These are phyloP conservation scores for Cryptococcus sp. DNA, from an alignment of 1,284 basidiomycete species.

Conservation along the genomic window DNA sequence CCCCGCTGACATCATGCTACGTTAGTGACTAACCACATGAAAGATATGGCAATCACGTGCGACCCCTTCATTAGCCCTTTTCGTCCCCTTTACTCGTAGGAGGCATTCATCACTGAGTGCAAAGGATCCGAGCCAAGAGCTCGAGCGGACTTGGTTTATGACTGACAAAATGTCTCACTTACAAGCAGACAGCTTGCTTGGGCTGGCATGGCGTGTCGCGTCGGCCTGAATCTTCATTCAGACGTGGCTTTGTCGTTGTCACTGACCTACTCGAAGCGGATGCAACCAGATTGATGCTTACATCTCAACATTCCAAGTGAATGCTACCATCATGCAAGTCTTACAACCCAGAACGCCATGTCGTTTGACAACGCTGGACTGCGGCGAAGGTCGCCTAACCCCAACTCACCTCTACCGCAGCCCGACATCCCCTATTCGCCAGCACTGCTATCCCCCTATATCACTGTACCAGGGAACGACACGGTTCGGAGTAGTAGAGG, in stretches of 20 bases:
- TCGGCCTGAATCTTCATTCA: neutral
- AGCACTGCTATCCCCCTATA: slow-evolving; percentile 16
- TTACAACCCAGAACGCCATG: slow-evolving; percentile 2
- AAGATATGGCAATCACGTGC: too few relatives aligned
- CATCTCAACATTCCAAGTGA: too few relatives aligned
- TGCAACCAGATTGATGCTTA: too few relatives aligned
- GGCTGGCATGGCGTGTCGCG: neutral
- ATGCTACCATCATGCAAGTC: neutral
- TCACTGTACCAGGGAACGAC: slow-evolving; percentile 4
- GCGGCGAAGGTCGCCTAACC: slow-evolving; percentile 29
- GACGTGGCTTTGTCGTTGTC: neutral
- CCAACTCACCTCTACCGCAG: slow-evolving; percentile 24
- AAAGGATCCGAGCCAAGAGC: too few relatives aligned
- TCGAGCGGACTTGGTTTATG: too few relatives aligned
- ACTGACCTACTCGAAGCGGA: too few relatives aligned
- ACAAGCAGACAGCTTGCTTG: neutral
- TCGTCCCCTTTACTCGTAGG: too few relatives aligned
- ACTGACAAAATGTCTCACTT: neutral
- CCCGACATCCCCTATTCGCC: slow-evolving; percentile 13
- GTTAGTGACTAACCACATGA: neutral
- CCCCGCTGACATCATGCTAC: neutral
- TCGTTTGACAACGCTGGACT: slow-evolving; percentile 19
- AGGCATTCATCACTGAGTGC: too few relatives aligned
- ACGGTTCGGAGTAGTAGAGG: neutral
- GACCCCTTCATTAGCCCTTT: too few relatives aligned